A percentile compares a stretch with the other conserved stretches of the same genome.
These are phyloP conservation scores for Colletotrichum australisinense DNA, from an alignment of 2,329 filamentous ascomycete genomes.

Conservation along the genomic window DNA sequence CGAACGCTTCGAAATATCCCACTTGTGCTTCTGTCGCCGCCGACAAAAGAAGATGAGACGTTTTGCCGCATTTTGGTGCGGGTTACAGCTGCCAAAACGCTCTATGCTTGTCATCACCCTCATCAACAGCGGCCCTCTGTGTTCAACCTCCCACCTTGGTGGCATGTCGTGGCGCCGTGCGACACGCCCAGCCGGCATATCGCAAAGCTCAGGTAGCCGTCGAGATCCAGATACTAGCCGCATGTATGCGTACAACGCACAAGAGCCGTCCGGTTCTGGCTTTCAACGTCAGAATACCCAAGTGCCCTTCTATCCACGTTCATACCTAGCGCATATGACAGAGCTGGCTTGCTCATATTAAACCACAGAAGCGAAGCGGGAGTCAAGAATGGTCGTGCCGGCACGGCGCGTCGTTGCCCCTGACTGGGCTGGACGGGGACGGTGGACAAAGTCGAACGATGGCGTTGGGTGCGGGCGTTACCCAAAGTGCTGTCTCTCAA, in stretches of 20 bases:
- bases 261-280: neutral
- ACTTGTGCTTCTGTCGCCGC: constrained; percentile 1
- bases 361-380: neutral
- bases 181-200: constrained; percentile 11
- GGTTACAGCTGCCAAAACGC: neutral
- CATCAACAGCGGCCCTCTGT: neutral
- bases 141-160: neutral
- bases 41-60: neutral
- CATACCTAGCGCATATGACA: neutral
- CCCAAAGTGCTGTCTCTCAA: constrained; percentile 5
- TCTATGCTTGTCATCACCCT: constrained; percentile 4
- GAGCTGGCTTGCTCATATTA: neutral
- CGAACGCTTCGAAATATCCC: constrained; percentile 5
- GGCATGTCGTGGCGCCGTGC: constrained; percentile 12
- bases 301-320: neutral
- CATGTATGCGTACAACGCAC: neutral
- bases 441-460: constrained; percentile 19
- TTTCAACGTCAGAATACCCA: neutral
- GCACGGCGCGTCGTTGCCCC: neutral
- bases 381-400: neutral
- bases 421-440: neutral
- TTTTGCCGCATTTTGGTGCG: neutral
- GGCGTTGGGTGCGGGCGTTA: constrained; percentile 21
- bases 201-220: constrained; percentile 7
- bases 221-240: constrained; percentile 6